These are phyloP conservation scores for Rhizopogon vesiculosus DNA, from an alignment of 768 basidiomycete species.

Conservation along the genomic window DNA sequence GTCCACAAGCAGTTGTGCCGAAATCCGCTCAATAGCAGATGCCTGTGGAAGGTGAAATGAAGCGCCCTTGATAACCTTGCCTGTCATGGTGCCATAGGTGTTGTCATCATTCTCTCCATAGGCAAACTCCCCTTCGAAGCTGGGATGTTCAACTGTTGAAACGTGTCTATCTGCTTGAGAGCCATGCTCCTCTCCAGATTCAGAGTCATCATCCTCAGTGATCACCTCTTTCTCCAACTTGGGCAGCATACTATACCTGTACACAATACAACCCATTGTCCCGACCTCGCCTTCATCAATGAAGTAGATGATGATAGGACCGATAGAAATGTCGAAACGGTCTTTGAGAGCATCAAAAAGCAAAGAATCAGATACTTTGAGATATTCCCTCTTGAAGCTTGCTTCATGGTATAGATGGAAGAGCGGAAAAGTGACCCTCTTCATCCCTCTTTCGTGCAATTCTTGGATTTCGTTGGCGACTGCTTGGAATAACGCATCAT, in stretches of 20 bases:
- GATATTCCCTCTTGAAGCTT: neutral
- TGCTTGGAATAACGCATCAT: too few relatives aligned
- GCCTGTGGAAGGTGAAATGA: neutral
- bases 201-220: too few relatives aligned
- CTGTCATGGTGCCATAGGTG: fast-evolving
- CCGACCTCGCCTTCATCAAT: neutral
- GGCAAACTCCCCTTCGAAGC: too few relatives aligned
- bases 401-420: too few relatives aligned
- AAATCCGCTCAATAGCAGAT: neutral
- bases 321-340: neutral
- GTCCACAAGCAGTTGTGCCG: neutral
- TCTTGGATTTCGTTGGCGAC: too few relatives aligned
- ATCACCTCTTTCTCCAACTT: neutral
- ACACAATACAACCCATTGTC: too few relatives aligned
- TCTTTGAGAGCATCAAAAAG: neutral
- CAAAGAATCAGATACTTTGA: neutral
- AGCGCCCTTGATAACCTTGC: neutral
- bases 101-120: neutral
- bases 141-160: too few relatives aligned
- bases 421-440: too few relatives aligned
- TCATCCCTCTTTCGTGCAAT: too few relatives aligned
- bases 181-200: too few relatives aligned
- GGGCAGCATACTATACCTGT: neutral
- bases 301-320: neutral
- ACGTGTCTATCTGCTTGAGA: too few relatives aligned